Conservation (phyloP, 2,329 filamentous ascomycete species). For the Pseudohalonectria lignicola region DNA sequence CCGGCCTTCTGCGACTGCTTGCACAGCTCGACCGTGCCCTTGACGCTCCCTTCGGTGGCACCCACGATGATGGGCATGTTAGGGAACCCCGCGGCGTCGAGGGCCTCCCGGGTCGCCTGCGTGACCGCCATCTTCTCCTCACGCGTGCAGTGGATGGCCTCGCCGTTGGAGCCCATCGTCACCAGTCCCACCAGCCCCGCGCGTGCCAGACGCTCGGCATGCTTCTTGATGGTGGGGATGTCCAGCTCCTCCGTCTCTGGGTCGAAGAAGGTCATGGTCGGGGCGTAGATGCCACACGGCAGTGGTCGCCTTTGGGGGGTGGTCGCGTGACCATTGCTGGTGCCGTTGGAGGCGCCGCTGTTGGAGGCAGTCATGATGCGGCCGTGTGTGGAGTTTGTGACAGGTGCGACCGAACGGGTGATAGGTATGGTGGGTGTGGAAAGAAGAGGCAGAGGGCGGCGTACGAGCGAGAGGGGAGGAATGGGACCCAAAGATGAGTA, state of each 20-base stretch:
- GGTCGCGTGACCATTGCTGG: conserved; percentile 17
- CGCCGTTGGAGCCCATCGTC: conserved; percentile 83
- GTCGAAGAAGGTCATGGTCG: conserved; percentile 86
- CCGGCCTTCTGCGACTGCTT: conserved; percentile 56
- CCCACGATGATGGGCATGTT: conserved; percentile 74
- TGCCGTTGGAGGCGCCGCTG: conserved; percentile 17
- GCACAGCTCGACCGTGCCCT: conserved; percentile 67
- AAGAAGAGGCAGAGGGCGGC: not conserved
- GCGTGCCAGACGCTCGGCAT: conserved; percentile 66
- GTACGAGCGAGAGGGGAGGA: too few species aligned
- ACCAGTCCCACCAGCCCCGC: conserved; percentile 74
- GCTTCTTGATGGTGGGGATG: conserved; percentile 65
- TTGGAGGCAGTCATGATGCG: conserved; percentile 22
- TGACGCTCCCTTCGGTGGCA: conserved; percentile 70
- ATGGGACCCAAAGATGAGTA: too few species aligned
- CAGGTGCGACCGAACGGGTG: not conserved
- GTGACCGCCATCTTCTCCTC: conserved; percentile 70
- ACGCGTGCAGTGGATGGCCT: conserved; percentile 73
- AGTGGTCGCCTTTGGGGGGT: conserved; percentile 47
- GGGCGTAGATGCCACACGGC: conserved; percentile 75
- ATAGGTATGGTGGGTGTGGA: not conserved
- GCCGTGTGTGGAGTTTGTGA: not conserved
- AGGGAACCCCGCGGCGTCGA: conserved; percentile 69
- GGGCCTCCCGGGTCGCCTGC: conserved; percentile 65
- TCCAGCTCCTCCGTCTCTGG: conserved; percentile 76